Evolutionary conservation across 441 rosid species (phyloP).

Genomic region (Rhodomyrtus psidioides): DNA sequence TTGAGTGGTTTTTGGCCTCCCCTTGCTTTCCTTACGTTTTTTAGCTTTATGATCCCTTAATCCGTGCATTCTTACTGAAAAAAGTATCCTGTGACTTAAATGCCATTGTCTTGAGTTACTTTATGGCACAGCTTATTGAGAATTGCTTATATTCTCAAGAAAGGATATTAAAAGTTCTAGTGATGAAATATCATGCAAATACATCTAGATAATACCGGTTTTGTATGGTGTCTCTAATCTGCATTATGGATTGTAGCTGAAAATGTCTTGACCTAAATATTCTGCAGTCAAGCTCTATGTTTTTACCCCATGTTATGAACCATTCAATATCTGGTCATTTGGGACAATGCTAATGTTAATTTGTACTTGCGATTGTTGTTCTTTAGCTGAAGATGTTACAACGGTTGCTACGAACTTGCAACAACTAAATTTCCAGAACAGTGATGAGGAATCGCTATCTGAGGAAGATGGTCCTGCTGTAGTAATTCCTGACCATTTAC

Average conservation of each 20-base stretch:
- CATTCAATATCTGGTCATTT: not conserved
- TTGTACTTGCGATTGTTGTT: not conserved
- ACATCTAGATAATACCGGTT: not conserved
- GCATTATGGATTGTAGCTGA: not conserved
- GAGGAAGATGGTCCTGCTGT: slow-evolving; percentile 77
- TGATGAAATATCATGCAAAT: not conserved
- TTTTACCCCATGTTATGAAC: not conserved
- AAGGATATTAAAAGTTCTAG: not conserved
- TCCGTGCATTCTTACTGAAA: not conserved
- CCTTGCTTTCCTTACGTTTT: not conserved
- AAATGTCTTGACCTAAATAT: not conserved
- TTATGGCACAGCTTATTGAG: not conserved
- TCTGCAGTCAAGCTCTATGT: not conserved
- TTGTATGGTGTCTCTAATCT: not conserved
- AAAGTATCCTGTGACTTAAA: not conserved
- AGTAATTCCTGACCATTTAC: slow-evolving; percentile 87
- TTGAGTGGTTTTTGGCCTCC: not conserved
- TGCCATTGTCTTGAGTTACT: not conserved
- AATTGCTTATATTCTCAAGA: not conserved
- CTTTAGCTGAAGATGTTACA: slow-evolving; percentile 50
- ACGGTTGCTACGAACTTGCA: slow-evolving; percentile 51
- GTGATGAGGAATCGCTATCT: slow-evolving; percentile 32
- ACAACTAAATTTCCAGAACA: slow-evolving; percentile 47
- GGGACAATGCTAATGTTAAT: not conserved
- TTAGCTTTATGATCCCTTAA: not conserved